These are phyloP conservation scores for Ogataea kodamae DNA, from an alignment of 805 yeast species.

Conservation along the genomic window DNA sequence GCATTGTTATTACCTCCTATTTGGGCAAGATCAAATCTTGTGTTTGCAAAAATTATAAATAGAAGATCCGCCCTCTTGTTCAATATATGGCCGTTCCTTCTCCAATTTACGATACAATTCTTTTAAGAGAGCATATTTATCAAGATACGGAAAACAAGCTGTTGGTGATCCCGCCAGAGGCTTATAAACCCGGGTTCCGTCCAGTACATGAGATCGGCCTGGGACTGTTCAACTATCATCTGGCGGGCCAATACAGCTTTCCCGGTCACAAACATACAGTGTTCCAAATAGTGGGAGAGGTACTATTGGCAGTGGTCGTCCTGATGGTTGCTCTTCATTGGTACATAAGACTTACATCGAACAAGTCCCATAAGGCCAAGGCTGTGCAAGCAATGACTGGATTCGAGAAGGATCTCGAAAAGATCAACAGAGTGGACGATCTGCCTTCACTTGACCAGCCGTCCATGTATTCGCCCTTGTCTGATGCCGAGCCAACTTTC, in stretches of 20 bases:
- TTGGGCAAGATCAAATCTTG: constrained; percentile 1
- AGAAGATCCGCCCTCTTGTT: no score
- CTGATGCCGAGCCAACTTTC: constrained; percentile 6
- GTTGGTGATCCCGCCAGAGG: constrained; percentile 29
- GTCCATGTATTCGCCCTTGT: constrained; percentile 10
- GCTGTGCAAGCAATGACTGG: no score
- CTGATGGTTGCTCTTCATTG: neutral
- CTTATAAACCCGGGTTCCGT: constrained; percentile 24
- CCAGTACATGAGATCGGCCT: constrained; percentile 31
- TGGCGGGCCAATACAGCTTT: constrained; percentile 16
- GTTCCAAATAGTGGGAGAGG: constrained; percentile 3
- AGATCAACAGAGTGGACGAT: constrained; percentile 2
- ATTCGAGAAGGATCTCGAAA: constrained; percentile 8
- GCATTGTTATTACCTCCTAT: neutral
- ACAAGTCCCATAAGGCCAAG: no score
- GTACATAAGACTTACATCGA: no score
- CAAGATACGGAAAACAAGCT: constrained; percentile 25
- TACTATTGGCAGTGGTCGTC: constrained; percentile 2
- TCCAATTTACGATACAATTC: constrained; percentile 31
- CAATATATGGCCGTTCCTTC: constrained; percentile 35
- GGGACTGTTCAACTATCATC: constrained; percentile 29
- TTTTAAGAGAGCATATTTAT: constrained; percentile 34
- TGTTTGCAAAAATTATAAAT: constrained; percentile 1
- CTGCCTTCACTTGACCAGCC: constrained; percentile 12
- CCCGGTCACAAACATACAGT: constrained; percentile 5